These are phyloP conservation scores for Candida koratica DNA, from an alignment of 805 yeast species.

Conservation along the genomic window DNA sequence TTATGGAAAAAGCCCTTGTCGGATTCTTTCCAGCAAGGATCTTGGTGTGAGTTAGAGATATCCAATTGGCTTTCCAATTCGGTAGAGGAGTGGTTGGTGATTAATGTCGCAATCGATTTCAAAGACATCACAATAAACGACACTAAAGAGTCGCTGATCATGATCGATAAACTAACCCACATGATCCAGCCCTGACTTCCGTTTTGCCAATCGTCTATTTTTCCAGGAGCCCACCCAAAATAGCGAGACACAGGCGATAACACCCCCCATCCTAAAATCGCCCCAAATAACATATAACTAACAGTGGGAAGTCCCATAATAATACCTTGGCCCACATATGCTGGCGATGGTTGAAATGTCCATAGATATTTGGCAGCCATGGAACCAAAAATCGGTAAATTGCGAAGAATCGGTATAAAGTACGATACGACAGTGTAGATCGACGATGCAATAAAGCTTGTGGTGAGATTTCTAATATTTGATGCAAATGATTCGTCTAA, in stretches of 20 bases:
- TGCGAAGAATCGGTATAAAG: constrained; percentile 64
- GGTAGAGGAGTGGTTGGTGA: neutral
- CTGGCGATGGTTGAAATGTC: constrained; percentile 95
- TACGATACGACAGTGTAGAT: constrained; percentile 67
- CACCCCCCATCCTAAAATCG: constrained; percentile 86
- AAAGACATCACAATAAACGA: constrained; percentile 63
- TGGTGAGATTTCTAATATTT: constrained; percentile 56
- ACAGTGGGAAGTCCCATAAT: constrained; percentile 95
- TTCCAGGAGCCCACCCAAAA: constrained; percentile 85
- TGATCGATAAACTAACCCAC: constrained; percentile 88
- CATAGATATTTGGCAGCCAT: constrained; percentile 67
- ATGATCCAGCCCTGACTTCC: constrained; percentile 98
- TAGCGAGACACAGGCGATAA: constrained; percentile 75
- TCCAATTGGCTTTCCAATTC: constrained; percentile 1
- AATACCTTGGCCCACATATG: constrained; percentile 95
- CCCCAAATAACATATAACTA: constrained; percentile 85
- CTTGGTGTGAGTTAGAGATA: neutral
- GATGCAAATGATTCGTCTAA: constrained; percentile 34
- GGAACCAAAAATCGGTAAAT: constrained; percentile 73
- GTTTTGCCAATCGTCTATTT: constrained; percentile 84
- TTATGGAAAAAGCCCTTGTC: neutral
- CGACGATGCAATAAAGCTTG: constrained; percentile 68
- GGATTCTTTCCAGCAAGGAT: constrained; percentile 4
- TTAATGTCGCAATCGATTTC: constrained; percentile 31
- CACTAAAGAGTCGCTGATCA: constrained; percentile 88